Evolutionary conservation across 106 monocot genomes (phyloP).

Genomic region (Narthecium ossifragum): DNA sequence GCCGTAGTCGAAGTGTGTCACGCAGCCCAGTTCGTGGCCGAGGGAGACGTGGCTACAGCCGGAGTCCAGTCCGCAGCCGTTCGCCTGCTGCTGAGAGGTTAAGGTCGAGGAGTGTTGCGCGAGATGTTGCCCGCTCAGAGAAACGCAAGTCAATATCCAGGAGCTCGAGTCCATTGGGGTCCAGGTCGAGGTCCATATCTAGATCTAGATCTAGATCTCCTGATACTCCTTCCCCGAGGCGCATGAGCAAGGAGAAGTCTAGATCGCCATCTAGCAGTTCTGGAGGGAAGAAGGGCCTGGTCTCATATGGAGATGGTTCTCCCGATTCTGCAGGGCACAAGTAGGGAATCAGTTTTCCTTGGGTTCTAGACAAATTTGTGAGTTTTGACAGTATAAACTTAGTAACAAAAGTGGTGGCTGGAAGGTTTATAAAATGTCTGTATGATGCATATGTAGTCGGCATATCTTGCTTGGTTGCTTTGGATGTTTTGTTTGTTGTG

Average conservation of each 20-base stretch:
- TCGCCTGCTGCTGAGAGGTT: slow-evolving; percentile 28
- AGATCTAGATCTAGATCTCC: slow-evolving; percentile 20
- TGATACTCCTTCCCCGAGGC: slow-evolving; percentile 44
- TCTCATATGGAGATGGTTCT: slow-evolving; percentile 86
- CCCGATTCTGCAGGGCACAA: slow-evolving; percentile 45
- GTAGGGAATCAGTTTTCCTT: slow-evolving; percentile 3
- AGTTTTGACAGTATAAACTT: not conserved
- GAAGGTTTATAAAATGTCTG: slow-evolving; percentile 12
- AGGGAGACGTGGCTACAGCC: slow-evolving; percentile 41
- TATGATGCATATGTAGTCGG: no score
- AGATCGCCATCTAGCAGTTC: slow-evolving; percentile 60
- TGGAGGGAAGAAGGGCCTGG: slow-evolving; percentile 67
- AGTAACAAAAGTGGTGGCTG: slow-evolving; percentile 49
- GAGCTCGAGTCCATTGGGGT: slow-evolving; percentile 53
- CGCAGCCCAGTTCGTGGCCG: slow-evolving; percentile 65
- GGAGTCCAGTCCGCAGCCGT: slow-evolving; percentile 52
- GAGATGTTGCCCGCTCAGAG: slow-evolving; percentile 9
- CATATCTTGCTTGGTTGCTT: no score
- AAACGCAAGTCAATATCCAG: slow-evolving; percentile 31
- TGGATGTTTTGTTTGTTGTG: no score
- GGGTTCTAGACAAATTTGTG: not conserved
- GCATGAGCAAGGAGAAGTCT: slow-evolving; percentile 43
- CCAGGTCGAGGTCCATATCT: slow-evolving; percentile 22
- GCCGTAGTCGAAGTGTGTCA: slow-evolving; percentile 65
- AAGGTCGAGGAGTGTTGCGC: slow-evolving; percentile 13